Evolutionary conservation across 371 early-diverging fungal species (phyloP), one percentile per base, ranked within the genome.

Genomic region (Apophysomyces elegans): DNA sequence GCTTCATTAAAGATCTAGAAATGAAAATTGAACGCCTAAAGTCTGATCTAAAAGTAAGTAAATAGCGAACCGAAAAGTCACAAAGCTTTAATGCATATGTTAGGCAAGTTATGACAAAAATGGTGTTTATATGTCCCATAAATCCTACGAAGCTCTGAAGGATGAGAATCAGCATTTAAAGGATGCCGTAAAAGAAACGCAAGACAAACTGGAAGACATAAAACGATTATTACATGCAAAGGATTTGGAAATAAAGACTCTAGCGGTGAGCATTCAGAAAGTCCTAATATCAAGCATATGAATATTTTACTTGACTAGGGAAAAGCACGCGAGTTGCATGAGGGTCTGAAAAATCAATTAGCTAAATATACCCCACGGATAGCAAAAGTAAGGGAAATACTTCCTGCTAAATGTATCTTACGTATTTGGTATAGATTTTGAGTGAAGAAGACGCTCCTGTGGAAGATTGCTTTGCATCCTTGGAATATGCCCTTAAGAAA

Each of bases 1-100:
- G 89, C 59, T 96, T 96, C 8, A 88, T 92, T 66, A 86, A 91
- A 62, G 95, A 95, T 63, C 88, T 93, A 67, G 85, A 84, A 62
- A 84, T 92, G 72, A 90, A 91, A 7, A 90, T 93, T 37, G 89
- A 91, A 57, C 73, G 84, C 45, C 80, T 94, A 6, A 84, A 86
- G 63, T 67, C 70, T 2, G 87, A 90, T 43, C 56, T 90, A 18
- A 65, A 66, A 13, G 66, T 70, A 26, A 64, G 54, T 44, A 36
- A 13, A 50, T 7, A 18, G 21, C 6, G 13, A 1, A n/a, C 54
- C 16, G 8, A 21, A 50, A 26, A 26, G 32, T 26, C 32, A 26
- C 32, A 26, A 26, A 26, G 32, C 1, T 26, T 5, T 47, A n/a
- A 54, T 11, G 14, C 45, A 16, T 39, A 36, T 14, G 18, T 41